Evolutionary conservation across 108 stramenopile species (phyloP).

Genomic region (Conticribra weissflogii): DNA sequence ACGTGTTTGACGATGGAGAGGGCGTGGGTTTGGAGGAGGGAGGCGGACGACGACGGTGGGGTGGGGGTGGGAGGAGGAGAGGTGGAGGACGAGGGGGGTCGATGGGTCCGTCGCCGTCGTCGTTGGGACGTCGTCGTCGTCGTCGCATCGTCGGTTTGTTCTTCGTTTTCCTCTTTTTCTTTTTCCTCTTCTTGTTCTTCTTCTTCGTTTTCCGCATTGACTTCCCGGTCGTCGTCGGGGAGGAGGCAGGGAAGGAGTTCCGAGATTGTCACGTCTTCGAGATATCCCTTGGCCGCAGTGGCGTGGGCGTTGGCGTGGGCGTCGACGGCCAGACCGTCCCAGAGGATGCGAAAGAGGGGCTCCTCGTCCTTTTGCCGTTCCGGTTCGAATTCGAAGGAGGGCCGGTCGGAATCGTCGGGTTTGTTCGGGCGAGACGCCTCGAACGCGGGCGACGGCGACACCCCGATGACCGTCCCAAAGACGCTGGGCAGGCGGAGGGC

Average conservation of each 20-base stretch:
- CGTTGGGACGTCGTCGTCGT: neutral
- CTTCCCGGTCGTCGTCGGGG: neutral
- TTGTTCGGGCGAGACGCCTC: neutral
- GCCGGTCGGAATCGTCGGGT: conserved; percentile 3
- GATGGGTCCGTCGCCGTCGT: neutral
- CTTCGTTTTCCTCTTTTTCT: no score
- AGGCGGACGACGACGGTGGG: neutral
- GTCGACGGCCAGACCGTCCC: no score
- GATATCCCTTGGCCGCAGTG: conserved; percentile 9
- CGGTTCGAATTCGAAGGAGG: conserved; percentile 10
- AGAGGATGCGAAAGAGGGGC: conserved; percentile 27
- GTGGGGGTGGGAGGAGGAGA: neutral
- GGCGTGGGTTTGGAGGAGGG: conserved; percentile 8
- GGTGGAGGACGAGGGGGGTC: neutral
- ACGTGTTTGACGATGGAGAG: conserved; percentile 32
- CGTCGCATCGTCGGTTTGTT: no score
- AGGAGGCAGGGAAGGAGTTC: neutral
- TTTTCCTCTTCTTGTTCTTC: no score
- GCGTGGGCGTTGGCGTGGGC: no score
- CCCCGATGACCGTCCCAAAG: conserved; percentile 35
- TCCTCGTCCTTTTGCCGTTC: conserved; percentile 16
- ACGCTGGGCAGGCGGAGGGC: conserved; percentile 20
- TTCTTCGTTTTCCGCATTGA: no score
- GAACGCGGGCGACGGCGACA: conserved; percentile 31
- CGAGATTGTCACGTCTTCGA: conserved; percentile 26